Evolutionary conservation across 2,329 filamentous ascomycete genomes (phyloP), one percentile per base, ranked within the genome.

Genomic region (Phoma sp.): DNA sequence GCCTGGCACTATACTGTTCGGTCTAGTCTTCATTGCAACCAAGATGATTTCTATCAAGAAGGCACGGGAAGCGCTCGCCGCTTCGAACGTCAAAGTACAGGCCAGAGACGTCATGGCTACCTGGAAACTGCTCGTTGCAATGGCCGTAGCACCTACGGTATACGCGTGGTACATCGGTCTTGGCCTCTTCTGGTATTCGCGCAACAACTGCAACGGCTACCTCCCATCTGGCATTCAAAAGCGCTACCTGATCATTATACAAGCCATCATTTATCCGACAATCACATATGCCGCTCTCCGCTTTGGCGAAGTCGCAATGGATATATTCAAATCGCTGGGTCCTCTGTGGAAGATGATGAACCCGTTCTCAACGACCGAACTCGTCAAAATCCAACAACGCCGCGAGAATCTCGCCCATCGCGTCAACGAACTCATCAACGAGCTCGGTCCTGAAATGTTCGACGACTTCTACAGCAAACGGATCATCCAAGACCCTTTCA

Each of bases 231-330:
- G 88, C 81, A 84, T 96, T 1, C 83, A 93, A 53, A 96, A 89
- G 86, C 61, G 66, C 32, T 70, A 62, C 35, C 60, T 74, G 33
- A 87, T 93, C 60, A 73, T 91, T 9, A 84, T 86, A 35, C 90
- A 92, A 44, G 88, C 91, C 79, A 82, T 91, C 43, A 79, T 96
- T 62, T 96, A 96, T 81, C 90, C 93, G 6, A 84, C 87, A 22
- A 89, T 97, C 66, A 97, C 93, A 0, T 97, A 96, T 74, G 93
- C 92, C 4, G 92, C 95, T 6, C 86, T 99, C 47, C 89, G 95
- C 10, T 96, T 98, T 63, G 95, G 95, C 41, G 95, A 99, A 78
- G 89, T 96, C n/a, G 95, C 94, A 47, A 97, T 99, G 92, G 95
- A 99, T 72, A 97, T 99, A 51, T 81, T 95, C 79, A 99, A 98